A percentile compares a stretch with the other conserved stretches of the same genome.
phyloP scores from a whole-genome alignment of 176 grass and related monocot species.

The Saccharum spontaneum region DNA sequence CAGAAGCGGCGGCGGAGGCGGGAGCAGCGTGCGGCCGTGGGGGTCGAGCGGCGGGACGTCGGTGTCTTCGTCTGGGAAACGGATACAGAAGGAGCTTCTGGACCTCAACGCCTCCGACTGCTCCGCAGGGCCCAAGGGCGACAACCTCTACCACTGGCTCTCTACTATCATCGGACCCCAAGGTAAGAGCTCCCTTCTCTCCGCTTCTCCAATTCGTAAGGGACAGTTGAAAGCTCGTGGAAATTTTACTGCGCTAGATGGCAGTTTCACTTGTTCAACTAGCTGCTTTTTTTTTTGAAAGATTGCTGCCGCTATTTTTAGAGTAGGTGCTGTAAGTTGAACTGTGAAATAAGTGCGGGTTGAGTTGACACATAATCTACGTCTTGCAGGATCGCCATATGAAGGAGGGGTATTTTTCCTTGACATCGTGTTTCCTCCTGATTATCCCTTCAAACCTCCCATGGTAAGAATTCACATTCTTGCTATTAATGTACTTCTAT shows the following conservation, averaged over 20 bases:
- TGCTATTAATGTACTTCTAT: neutral
- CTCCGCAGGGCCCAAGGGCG: constrained; percentile 74
- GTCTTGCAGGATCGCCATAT: constrained; percentile 68
- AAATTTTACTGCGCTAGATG: neutral
- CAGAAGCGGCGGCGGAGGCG: neutral
- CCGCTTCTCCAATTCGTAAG: neutral
- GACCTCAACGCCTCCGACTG: constrained; percentile 76
- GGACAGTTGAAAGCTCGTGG: neutral
- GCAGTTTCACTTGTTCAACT: neutral
- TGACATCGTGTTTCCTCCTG: constrained; percentile 76
- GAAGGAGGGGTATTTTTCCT: constrained; percentile 97
- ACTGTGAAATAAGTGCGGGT: neutral
- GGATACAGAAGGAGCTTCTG: constrained; percentile 87
- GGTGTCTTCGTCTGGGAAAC: constrained; percentile 73
- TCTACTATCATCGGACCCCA: constrained; percentile 86
- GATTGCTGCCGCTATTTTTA: neutral
- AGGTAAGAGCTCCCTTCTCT: constrained; percentile 26
- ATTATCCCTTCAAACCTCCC: constrained; percentile 90
- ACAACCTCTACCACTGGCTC: constrained; percentile 92
- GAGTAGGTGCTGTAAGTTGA: neutral
- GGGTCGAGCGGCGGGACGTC: constrained; percentile 58
- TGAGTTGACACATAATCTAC: neutral
- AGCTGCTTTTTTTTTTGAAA: neutral
- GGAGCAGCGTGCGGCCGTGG: constrained; percentile 53
- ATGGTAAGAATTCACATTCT: constrained; percentile 41